phyloP scores from a whole-genome alignment of 352 stramenopile genomes.

The Lagenidium giganteum region DNA sequence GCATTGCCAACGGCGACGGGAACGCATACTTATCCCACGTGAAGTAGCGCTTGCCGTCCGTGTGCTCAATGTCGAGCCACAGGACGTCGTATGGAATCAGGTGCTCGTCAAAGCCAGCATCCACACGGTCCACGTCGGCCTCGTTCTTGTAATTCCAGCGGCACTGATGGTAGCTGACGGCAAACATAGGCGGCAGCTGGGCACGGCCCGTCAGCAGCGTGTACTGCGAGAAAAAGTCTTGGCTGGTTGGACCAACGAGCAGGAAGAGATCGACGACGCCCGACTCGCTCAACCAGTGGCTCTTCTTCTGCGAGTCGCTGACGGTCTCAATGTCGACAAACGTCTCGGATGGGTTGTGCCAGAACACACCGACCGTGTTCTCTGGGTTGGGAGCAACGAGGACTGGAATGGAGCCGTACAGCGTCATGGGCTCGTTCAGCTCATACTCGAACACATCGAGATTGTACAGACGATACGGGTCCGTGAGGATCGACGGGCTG shows the following conservation, averaged over 20 bases:
- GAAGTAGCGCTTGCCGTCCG: slow-evolving; percentile 96
- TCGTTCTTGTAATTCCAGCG: slow-evolving; percentile 99
- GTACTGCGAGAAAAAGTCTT: slow-evolving; percentile 90
- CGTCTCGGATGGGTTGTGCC: slow-evolving; percentile 98
- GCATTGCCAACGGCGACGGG: slow-evolving; percentile 93
- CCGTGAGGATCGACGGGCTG: slow-evolving; percentile 34
- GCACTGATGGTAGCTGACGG: slow-evolving; percentile 98
- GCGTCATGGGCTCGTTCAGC: slow-evolving; percentile 96
- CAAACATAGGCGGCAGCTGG: slow-evolving; percentile 94
- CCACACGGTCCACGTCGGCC: slow-evolving; percentile 87
- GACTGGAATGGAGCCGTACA: slow-evolving; percentile 92
- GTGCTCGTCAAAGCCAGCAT: slow-evolving; percentile 93
- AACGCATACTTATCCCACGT: slow-evolving; percentile 98
- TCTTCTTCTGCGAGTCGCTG: slow-evolving; percentile 48
- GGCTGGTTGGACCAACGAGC: slow-evolving; percentile 84
- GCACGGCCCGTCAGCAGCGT: slow-evolving; percentile 89
- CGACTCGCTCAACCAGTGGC: slow-evolving; percentile 94
- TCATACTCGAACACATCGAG: slow-evolving; percentile 99
- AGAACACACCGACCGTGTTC: slow-evolving; percentile 94
- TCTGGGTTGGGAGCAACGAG: slow-evolving; percentile 57
- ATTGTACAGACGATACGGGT: slow-evolving; percentile 99
- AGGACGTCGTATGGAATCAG: slow-evolving; percentile 99
- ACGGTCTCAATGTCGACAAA: slow-evolving; percentile 95
- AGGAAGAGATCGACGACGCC: slow-evolving; percentile 97
- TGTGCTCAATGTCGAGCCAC: slow-evolving; percentile 99